A percentile compares a stretch with the other conserved stretches of the same genome.
phyloP scores from a whole-genome alignment of 352 stramenopile species.

The Globisporangium cylindrosporum region DNA sequence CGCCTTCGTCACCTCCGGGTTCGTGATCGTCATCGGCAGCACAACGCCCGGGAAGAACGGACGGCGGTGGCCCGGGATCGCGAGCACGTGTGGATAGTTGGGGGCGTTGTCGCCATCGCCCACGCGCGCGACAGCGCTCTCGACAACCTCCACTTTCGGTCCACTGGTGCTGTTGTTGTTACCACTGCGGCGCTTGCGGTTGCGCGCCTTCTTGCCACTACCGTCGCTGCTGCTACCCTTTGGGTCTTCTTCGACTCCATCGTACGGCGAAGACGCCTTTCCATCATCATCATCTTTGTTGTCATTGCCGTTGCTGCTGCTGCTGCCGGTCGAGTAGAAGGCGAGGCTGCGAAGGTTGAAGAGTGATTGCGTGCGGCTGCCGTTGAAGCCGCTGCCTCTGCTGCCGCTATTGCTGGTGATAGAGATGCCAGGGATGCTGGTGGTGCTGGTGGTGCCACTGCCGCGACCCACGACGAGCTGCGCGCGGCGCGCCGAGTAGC shows the following conservation, averaged over 20 bases:
- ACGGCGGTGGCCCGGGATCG: constrained; percentile 69
- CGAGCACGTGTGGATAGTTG: constrained; percentile 71
- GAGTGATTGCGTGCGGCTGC: neutral
- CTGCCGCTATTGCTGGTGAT: neutral
- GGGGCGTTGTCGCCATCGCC: constrained; percentile 67
- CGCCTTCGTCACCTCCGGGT: constrained; percentile 84
- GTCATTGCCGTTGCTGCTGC: constrained; percentile 20
- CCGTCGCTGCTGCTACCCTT: neutral
- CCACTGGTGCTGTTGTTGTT: constrained; percentile 13
- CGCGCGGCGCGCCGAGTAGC: constrained; percentile 19
- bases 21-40: constrained; percentile 83
- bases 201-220: neutral
- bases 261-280: constrained; percentile 25
- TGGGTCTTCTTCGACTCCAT: neutral
- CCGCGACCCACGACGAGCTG: constrained; percentile 5
- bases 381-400: neutral
- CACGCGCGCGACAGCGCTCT: constrained; percentile 55
- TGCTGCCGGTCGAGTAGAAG: constrained; percentile 28
- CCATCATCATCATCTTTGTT: constrained; percentile 19
- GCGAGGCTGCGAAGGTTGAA: constrained; percentile 11
- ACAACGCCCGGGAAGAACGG: constrained; percentile 84
- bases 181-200: constrained; percentile 1
- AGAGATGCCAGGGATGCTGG: neutral
- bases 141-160: constrained; percentile 53
- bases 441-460: neutral